Base-by-base conservation (phyloP, 768 basidiomycete genomes). In the Suillus ampliporus region DNA sequence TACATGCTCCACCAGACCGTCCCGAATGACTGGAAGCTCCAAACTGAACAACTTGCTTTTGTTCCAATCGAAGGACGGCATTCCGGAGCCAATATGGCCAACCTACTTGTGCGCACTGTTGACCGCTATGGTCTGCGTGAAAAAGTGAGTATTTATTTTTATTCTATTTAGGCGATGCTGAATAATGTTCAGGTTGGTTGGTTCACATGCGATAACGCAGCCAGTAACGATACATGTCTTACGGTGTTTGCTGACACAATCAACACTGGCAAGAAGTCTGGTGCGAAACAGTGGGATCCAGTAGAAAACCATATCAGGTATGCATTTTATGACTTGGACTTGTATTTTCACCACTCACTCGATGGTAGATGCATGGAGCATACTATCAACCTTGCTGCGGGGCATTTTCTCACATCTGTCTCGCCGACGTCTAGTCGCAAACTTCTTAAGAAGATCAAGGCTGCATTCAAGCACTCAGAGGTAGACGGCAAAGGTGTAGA, bases 281-380 rank as follows among this genome's bases (percentile, higher is more conserved):
- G 40, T 40, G 40, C 5, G 15, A 40, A 40, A 6, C 2, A 6
- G 58, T 64, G 73, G 73, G 62, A 67, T 54, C 63, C 50, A 44
- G 17, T 43, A 54, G 28, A 57, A 23, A 21, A 21, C 2, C 46
- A 47, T 4, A 23, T 47, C 3, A 47, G 46, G 21, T 47, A 47
- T 47, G 43, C n/a, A n/a, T n/a, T n/a, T n/a, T n/a, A n/a, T n/a
- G n/a, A n/a, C n/a, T n/a, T n/a, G n/a, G n/a, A n/a, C n/a, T n/a
- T n/a, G n/a, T n/a, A n/a, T n/a, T n/a, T n/a, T n/a, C n/a, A n/a
- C n/a, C n/a, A n/a, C n/a, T n/a, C n/a, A n/a, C n/a, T n/a, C n/a
- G n/a, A n/a, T n/a, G n/a, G 37, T 28, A 77, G 75, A 46, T 78
- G 75, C 63, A 77, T 78, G 69, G 77, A 78, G 50, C 77, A 78